Conservation (phyloP, 2,329 filamentous ascomycete species). For the Pyrenophora seminiperda region DNA sequence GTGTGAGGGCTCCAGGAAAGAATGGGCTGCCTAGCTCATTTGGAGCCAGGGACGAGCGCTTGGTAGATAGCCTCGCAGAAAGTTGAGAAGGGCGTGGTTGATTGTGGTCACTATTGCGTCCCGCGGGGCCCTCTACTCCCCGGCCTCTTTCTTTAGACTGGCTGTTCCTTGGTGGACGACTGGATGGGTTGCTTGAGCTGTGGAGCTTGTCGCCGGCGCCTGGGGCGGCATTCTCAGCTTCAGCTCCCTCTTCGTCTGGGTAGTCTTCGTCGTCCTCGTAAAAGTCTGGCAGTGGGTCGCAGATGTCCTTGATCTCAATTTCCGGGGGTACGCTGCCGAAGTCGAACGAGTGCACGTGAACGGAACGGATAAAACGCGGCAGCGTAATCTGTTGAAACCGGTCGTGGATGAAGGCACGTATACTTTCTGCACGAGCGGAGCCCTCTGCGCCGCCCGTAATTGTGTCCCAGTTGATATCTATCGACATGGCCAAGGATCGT, state of each 20-base stretch:
- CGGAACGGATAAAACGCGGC: slow-evolving; percentile 94
- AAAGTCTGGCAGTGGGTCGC: slow-evolving; percentile 92
- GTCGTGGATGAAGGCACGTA: slow-evolving; percentile 91
- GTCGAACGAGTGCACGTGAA: slow-evolving; percentile 91
- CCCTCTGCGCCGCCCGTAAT: slow-evolving; percentile 90
- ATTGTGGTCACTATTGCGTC: slow-evolving; percentile 23
- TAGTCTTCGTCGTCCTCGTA: slow-evolving; percentile 81
- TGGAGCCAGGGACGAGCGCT: slow-evolving; percentile 38
- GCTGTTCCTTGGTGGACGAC: slow-evolving; percentile 43
- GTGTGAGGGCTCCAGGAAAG: slow-evolving; percentile 56
- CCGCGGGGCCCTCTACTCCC: slow-evolving; percentile 21
- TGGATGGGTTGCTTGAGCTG: slow-evolving; percentile 35
- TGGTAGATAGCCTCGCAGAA: slow-evolving; percentile 33
- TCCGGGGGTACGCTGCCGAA: slow-evolving; percentile 84
- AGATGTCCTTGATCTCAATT: slow-evolving; percentile 94
- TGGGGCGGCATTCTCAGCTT: slow-evolving; percentile 42
- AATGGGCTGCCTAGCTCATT: slow-evolving; percentile 46
- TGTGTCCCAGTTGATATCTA: slow-evolving; percentile 95
- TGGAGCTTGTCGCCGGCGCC: slow-evolving; percentile 22
- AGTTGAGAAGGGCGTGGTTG: slow-evolving; percentile 32
- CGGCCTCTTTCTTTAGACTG: slow-evolving; percentile 30
- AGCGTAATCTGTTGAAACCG: slow-evolving; percentile 92
- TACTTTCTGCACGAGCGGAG: slow-evolving; percentile 78
- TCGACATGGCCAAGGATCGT: slow-evolving; percentile 71
- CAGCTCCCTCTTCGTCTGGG: slow-evolving; percentile 60